These are phyloP conservation scores for Ophiostoma angusticollis DNA, from an alignment of 2,329 filamentous ascomycete species.

Conservation along the genomic window DNA sequence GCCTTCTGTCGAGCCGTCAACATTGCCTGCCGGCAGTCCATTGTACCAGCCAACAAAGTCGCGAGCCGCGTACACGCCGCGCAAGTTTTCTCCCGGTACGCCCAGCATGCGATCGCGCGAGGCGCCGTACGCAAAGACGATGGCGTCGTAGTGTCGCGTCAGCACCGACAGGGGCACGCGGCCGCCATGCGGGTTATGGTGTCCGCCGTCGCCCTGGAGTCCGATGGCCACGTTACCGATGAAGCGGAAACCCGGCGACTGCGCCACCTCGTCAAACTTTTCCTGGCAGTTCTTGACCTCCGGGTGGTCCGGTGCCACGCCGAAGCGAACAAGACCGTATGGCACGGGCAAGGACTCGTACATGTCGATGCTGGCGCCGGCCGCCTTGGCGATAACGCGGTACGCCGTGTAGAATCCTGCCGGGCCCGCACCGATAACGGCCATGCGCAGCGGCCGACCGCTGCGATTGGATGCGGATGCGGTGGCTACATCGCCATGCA, in stretches of 20 bases:
- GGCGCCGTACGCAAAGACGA: slow-evolving; percentile 88
- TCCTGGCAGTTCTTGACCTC: slow-evolving; percentile 99
- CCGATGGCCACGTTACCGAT: slow-evolving; percentile 81
- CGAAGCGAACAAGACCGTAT: slow-evolving; percentile 83
- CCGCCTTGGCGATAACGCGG: slow-evolving; percentile 64
- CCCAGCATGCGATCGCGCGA: slow-evolving; percentile 67
- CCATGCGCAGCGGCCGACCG: slow-evolving; percentile 52
- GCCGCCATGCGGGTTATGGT: slow-evolving; percentile 26
- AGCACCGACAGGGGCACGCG: slow-evolving; percentile 55
- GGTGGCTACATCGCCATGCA: background rate
- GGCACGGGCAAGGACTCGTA: slow-evolving; percentile 89
- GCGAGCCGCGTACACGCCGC: slow-evolving; percentile 73
- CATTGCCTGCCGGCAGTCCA: slow-evolving; percentile 69
- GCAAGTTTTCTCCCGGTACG: slow-evolving; percentile 66
- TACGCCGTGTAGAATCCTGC: slow-evolving; percentile 94
- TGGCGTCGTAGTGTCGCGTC: slow-evolving; percentile 75
- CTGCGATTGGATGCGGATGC: background rate
- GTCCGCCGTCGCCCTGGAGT: slow-evolving; percentile 19
- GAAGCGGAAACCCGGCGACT: slow-evolving; percentile 73
- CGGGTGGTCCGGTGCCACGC: slow-evolving; percentile 95
- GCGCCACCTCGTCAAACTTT: slow-evolving; percentile 80
- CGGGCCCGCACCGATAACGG: slow-evolving; percentile 83
- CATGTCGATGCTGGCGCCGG: slow-evolving; percentile 74
- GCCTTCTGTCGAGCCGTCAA: background rate
- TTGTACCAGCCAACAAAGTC: slow-evolving; percentile 99